Evolutionary conservation across 2,329 filamentous ascomycete genomes (phyloP), one percentile per base, ranked within the genome.

Genomic region (Pestalotiopsis sp.): DNA sequence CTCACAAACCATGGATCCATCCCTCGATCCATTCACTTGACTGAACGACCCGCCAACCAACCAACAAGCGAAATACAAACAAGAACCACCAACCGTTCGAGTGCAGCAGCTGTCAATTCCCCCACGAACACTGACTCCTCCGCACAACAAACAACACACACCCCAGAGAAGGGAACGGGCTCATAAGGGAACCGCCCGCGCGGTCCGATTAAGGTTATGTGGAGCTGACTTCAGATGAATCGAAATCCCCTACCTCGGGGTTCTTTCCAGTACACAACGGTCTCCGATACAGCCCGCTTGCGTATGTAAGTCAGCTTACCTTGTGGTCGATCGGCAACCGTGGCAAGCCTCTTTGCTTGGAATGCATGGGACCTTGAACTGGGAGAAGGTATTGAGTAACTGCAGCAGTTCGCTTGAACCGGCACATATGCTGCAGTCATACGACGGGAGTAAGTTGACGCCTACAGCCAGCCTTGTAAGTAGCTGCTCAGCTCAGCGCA

Each of bases 141-240:
- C 45, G 11, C 45, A 52, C 17, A 17, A 52, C 17, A n/a, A 52
- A 52, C 14, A 52, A 52, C 20, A 9, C 45, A 52, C 17, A n/a
- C 9, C 45, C 45, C 45, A n/a, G 31, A 36, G 31, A 52, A 17
- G 45, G 45, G 45, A n/a, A n/a, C 7, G 7, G n/a, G 17, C 14
- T 20, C 7, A n/a, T 6, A 11, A 52, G 45, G 45, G n/a, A 27
- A 36, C n/a, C 31, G 27, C 14, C 27, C 27, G 27, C 27, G 59
- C 14, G 59, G 59, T 62, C 59, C 36, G 36, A 62, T 38, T 62
- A 62, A 62, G 59, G 59, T 62, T 62, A 62, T 62, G 59, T 62
- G 59, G 59, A 62, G 59, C 59, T 62, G 59, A 31, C n/a, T 36
- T 38, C n/a, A 39, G 17, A 39, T 62, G 59, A 62, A 62, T 62